Conservation (phyloP, 1,284 basidiomycete genomes). For the Irpex rosettiformis region DNA sequence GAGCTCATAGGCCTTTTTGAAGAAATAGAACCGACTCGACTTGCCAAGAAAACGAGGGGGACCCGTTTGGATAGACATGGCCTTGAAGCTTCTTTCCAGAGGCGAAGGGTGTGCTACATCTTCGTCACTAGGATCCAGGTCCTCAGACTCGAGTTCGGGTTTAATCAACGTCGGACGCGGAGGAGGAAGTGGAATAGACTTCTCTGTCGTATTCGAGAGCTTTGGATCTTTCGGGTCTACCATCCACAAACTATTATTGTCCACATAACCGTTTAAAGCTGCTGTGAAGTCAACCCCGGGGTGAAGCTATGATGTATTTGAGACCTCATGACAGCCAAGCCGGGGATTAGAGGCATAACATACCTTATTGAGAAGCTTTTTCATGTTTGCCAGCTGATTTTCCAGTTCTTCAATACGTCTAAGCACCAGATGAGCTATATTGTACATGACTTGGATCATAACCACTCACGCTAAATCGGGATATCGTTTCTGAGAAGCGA, state of each 20-base stretch:
- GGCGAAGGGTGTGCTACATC: slow-evolving; percentile 3
- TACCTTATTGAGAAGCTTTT: slow-evolving; percentile 32
- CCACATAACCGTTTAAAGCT: slow-evolving; percentile 44
- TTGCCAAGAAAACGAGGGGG: slow-evolving; percentile 12
- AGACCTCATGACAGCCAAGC: background rate
- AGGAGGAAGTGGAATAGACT: background rate
- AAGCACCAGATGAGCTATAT: background rate
- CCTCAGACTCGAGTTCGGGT: background rate
- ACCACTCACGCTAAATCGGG: slow-evolving; percentile 14
- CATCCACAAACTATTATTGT: slow-evolving; percentile 39
- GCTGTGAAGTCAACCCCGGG: slow-evolving; percentile 47
- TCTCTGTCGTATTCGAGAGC: background rate
- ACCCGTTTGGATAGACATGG: slow-evolving; percentile 6
- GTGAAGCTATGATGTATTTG: slow-evolving; percentile 36
- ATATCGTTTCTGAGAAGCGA: slow-evolving; percentile 13
- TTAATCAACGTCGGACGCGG: background rate
- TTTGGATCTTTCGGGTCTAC: slow-evolving; percentile 15
- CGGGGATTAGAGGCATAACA: slow-evolving; percentile 15
- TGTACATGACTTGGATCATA: background rate
- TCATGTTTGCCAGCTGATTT: slow-evolving; percentile 11
- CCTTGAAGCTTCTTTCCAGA: slow-evolving; percentile 10
- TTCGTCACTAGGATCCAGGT: slow-evolving; percentile 12
- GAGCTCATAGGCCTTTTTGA: slow-evolving; percentile 11
- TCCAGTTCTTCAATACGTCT: slow-evolving; percentile 13
- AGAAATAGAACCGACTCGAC: slow-evolving; percentile 11